Evolutionary conservation across 2,329 filamentous ascomycete species (phyloP), one percentile per base, ranked within the genome.

Genomic region (Claviceps sp.): DNA sequence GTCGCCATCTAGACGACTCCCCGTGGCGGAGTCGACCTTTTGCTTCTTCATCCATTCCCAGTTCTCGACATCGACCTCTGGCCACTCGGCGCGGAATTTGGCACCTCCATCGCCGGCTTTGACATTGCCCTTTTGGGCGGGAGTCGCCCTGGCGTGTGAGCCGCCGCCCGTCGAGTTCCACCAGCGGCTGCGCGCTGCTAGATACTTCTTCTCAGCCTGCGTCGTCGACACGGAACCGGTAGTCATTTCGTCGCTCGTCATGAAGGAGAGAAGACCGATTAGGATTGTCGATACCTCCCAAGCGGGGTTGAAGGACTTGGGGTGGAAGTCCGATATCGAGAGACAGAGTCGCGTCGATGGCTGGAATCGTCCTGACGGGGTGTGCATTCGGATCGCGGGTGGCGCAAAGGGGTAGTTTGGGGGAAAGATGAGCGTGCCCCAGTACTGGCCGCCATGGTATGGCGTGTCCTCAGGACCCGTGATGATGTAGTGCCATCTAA

Each of bases 221-320:
- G 80, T 85, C 17, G 83, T 87, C 5, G 84, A 83, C 34, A 98
- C 80, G 34, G 85, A 90, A 2, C 93, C 93, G 0, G 93, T 97
- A 0, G 93, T 98, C 86, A 97, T 96, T 72, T 98, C 93, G 64
- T 98, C 91, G 58, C 87, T 88, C 2, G 91, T 97, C 93, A 98
- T 98, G 70, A 98, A 98, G 40, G 86, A 94, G 56, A 97, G 74
- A 29, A 98, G 78, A 9, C 93, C 93, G 51, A 95, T 94, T 16
- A 98, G 74, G 57, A 98, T 98, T 0, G 93, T 98, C 51, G 86
- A 91, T 7, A 98, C 93, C 64, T 95, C 91, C 93, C 93, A 98
- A 1, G 93, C 90, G 2, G 93, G 93, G 66, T 98, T 98, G 75
- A 97, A 98, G 29, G 86, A 91, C 68, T 95, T 95, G 4, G 93